Evolutionary conservation across 2,329 filamentous ascomycete genomes (phyloP), one percentile per base, ranked within the genome.

Genomic region (Aspergillus fischeri): DNA sequence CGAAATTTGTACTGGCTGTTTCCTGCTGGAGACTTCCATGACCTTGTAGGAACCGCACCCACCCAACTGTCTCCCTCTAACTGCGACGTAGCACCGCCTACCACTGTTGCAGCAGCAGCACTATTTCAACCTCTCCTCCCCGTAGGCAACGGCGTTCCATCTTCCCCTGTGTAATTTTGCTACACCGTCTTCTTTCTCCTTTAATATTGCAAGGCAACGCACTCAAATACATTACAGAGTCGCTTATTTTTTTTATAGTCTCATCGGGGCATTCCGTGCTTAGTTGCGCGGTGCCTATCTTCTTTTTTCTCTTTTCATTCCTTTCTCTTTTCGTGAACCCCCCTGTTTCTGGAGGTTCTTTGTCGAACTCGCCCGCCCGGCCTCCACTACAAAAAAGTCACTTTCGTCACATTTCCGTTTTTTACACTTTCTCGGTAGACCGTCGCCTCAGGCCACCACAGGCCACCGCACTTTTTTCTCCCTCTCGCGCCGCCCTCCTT

Each of bases 81-180:
- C 52, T 50, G 21, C 44, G 21, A 47, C 44, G 44, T 21, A 47
- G 11, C 14, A 27, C 44, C 11, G 6, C 21, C 11, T 6, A 47
- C 44, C 11, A 27, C 44, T 14, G 9, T 7, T 6, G 24, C 44
- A 27, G 25, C 25, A 25, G 10, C 44, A 21, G 32, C 44, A 55
- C 51, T 65, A 65, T 65, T 65, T 65, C 60, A 63, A 65, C 62
- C 57, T 63, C 53, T 48, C 47, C 45, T 54, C 56, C 60, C 60
- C 55, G 59, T 56, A 60, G 56, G 54, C 55, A 61, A 55, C 56
- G 53, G 54, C 59, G 60, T 60, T 57, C 58, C 54, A 53, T 57
- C 54, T 54, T 57, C 49, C 52, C 51, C 29, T 54, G 54, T 47
- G 57, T 48, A 53, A 48, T 38, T 55, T 52, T 48, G 42, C 44